Percentiles rank a stretch among this genome's conserved stretches.
These are phyloP conservation scores for Sphaerulina populicola DNA, from an alignment of 2,329 filamentous ascomycete genomes.

Conservation along the genomic window DNA sequence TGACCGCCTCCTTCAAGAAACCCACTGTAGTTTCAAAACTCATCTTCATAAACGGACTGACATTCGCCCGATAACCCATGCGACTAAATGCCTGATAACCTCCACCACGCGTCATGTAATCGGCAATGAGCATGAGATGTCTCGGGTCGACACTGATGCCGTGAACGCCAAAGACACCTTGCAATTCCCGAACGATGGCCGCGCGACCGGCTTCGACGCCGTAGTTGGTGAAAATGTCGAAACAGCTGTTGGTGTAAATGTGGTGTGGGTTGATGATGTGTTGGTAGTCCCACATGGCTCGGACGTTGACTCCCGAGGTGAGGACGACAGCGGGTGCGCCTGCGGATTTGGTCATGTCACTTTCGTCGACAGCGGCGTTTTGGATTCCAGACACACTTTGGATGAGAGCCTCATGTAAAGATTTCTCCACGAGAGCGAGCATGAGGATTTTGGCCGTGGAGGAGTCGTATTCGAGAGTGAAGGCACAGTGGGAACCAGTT, in stretches of 20 bases:
- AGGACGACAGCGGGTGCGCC: slow-evolving; percentile 49
- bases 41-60: slow-evolving; percentile 96
- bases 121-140: slow-evolving; percentile 89
- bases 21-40: slow-evolving; percentile 95
- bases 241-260: slow-evolving; percentile 87
- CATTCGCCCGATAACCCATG: slow-evolving; percentile 74
- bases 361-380: slow-evolving; percentile 57
- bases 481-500: slow-evolving; percentile 64
- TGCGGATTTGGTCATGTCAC: slow-evolving; percentile 43
- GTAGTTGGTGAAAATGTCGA: slow-evolving; percentile 72
- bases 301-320: slow-evolving; percentile 78
- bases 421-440: slow-evolving; percentile 78
- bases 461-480: slow-evolving; percentile 75
- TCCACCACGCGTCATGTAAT: slow-evolving; percentile 94
- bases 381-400: slow-evolving; percentile 76
- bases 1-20: slow-evolving; percentile 84
- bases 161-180: slow-evolving; percentile 78
- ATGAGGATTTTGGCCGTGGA: slow-evolving; percentile 83
- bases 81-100: slow-evolving; percentile 87
- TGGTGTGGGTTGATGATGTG: slow-evolving; percentile 78
- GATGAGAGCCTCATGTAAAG: slow-evolving; percentile 69
- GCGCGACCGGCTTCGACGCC: slow-evolving; percentile 87
- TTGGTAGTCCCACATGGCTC: slow-evolving; percentile 81
- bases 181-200: slow-evolving; percentile 79
- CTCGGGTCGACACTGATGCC: slow-evolving; percentile 85